A percentile compares a stretch with the other conserved stretches of the same genome.
phyloP scores from a whole-genome alignment of 257 asterid species.

The Pogostemon cablin region DNA sequence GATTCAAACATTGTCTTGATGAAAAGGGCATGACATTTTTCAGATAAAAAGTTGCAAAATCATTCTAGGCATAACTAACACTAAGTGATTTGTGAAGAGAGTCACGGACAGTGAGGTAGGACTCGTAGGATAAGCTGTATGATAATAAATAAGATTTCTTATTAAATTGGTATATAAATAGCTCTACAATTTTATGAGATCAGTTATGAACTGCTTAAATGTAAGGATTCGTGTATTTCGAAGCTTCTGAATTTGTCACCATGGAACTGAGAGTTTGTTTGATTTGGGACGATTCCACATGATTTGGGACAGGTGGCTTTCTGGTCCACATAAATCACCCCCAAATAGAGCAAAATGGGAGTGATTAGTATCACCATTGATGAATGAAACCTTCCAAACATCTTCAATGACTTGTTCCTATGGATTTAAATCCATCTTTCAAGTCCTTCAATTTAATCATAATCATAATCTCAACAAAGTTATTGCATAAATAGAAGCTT shows the following conservation, averaged over 20 bases:
- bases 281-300: background rate
- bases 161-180: background rate
- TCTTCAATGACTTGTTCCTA: background rate
- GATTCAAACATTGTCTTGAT: background rate
- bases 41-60: background rate
- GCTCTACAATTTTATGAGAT: background rate
- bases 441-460: background rate
- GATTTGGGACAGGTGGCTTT: background rate
- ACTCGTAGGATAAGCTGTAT: background rate
- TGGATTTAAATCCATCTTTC: background rate
- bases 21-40: background rate
- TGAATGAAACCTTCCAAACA: background rate
- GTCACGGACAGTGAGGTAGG: background rate
- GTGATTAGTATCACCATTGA: too few relatives aligned
- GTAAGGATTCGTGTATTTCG: background rate
- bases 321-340: too few relatives aligned
- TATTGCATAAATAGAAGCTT: background rate
- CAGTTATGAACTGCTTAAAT: background rate
- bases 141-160: background rate
- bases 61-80: background rate
- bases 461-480: background rate
- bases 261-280: background rate
- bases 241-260: background rate
- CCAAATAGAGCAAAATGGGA: too few relatives aligned
- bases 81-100: slow-evolving; percentile 3